A percentile compares a stretch with the other conserved stretches of the same genome.
phyloP scores from a whole-genome alignment of 352 stramenopile species.

The Pythium insidiosum region DNA sequence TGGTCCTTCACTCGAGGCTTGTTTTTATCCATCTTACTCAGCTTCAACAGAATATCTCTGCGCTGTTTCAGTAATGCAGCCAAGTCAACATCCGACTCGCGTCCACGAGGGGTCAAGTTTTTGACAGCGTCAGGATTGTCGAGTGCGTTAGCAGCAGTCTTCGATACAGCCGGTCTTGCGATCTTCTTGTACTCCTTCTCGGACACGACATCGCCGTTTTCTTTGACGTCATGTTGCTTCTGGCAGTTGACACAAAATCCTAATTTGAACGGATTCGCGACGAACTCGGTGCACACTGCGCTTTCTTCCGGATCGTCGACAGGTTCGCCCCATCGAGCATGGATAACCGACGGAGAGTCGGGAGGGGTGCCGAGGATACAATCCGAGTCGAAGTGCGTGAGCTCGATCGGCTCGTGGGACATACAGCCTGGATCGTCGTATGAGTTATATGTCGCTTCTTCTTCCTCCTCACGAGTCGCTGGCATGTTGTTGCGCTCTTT shows the following conservation, averaged over 20 bases:
- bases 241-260: conserved; percentile 88
- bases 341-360: conserved; percentile 73
- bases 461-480: conserved; percentile 20
- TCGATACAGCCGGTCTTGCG: conserved; percentile 51
- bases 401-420: conserved; percentile 30
- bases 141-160: conserved; percentile 69
- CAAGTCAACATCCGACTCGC: conserved; percentile 80
- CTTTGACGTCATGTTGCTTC: conserved; percentile 82
- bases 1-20: conserved; percentile 34
- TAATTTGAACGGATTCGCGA: conserved; percentile 78
- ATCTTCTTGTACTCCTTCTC: conserved; percentile 85
- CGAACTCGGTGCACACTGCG: conserved; percentile 71
- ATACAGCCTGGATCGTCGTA: conserved; percentile 78
- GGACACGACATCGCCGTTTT: conserved; percentile 46
- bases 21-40: conserved; percentile 50
- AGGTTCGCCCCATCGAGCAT: conserved; percentile 79
- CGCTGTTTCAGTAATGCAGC: conserved; percentile 61
- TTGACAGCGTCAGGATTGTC: conserved; percentile 65
- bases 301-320: conserved; percentile 80
- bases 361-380: conserved; percentile 67
- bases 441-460: conserved; percentile 51
- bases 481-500: conserved; percentile 5
- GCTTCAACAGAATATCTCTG: conserved; percentile 66
- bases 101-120: conserved; percentile 23
- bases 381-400: conserved; percentile 69